These are phyloP conservation scores for Didymella glomerata DNA, from an alignment of 2,329 filamentous ascomycete genomes.

Conservation along the genomic window DNA sequence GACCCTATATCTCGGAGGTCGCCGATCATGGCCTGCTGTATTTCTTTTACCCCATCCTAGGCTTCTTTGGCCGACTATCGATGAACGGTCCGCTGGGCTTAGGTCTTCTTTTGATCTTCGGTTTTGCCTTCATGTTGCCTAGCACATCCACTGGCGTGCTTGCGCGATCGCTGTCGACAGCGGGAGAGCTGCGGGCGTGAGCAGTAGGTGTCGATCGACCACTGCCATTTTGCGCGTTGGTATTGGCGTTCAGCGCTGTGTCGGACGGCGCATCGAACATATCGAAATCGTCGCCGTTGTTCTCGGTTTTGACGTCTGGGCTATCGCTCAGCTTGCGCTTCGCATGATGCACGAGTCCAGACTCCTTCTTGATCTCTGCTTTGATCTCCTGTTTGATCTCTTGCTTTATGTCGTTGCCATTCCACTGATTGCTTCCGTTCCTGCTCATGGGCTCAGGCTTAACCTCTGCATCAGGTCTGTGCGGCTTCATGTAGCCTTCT, in stretches of 20 bases:
- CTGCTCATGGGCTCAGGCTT: constrained; percentile 38
- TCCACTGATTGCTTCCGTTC: constrained; percentile 32
- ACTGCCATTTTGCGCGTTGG: constrained; percentile 35
- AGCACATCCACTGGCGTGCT: constrained; percentile 14
- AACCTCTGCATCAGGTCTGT: constrained; percentile 32
- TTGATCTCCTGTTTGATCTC: constrained; percentile 32
- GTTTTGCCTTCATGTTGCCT: constrained; percentile 27
- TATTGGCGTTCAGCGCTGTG: constrained; percentile 25
- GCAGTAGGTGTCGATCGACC: constrained; percentile 40
- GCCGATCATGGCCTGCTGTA: not conserved
- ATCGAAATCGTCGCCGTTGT: constrained; percentile 41
- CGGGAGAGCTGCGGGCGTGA: constrained; percentile 30
- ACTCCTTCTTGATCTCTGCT: constrained; percentile 35
- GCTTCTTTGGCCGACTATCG: constrained; percentile 36
- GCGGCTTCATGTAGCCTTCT: constrained; percentile 33
- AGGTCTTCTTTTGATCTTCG: constrained; percentile 44
- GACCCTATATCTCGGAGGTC: not conserved
- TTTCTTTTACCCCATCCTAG: constrained; percentile 31
- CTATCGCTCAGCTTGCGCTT: constrained; percentile 72
- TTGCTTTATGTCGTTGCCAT: constrained; percentile 23
- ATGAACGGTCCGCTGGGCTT: constrained; percentile 35
- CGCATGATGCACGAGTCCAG: constrained; percentile 80
- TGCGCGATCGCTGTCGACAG: constrained; percentile 18
- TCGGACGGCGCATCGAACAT: constrained; percentile 42
- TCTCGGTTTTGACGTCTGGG: constrained; percentile 72